Percentiles rank a stretch among this genome's conserved stretches.
phyloP scores from a whole-genome alignment of 2,329 filamentous ascomycete species.

The Thelonectria blattea region DNA sequence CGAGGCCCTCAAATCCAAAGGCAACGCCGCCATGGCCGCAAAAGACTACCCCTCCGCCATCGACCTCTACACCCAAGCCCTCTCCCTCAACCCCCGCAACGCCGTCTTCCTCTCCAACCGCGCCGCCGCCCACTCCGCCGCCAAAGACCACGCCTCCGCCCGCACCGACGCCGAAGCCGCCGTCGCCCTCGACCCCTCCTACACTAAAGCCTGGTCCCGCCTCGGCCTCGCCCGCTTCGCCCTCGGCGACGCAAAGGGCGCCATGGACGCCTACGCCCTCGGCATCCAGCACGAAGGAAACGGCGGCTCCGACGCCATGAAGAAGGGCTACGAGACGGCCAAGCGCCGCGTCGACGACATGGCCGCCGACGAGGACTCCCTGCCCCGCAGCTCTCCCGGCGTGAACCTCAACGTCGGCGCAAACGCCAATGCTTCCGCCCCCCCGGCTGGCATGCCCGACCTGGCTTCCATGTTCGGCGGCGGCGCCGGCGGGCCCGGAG shows the following conservation, averaged over 20 bases:
- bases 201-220: slow-evolving; percentile 97
- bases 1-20: slow-evolving; percentile 85
- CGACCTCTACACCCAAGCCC: slow-evolving; percentile 85
- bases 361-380: slow-evolving; percentile 52
- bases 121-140: slow-evolving; percentile 88
- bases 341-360: slow-evolving; percentile 86
- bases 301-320: slow-evolving; percentile 96
- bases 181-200: slow-evolving; percentile 84
- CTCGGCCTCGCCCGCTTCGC: slow-evolving; percentile 91
- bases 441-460: slow-evolving; percentile 67
- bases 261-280: slow-evolving; percentile 92
- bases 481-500: slow-evolving; percentile 61
- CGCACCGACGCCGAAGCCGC: slow-evolving; percentile 89
- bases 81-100: slow-evolving; percentile 81
- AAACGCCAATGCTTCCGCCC: slow-evolving; percentile 45
- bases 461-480: slow-evolving; percentile 78
- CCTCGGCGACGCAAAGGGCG: slow-evolving; percentile 85
- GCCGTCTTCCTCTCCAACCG: slow-evolving; percentile 98
- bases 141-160: slow-evolving; percentile 82
- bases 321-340: slow-evolving; percentile 93
- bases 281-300: slow-evolving; percentile 94
- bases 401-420: slow-evolving; percentile 59
- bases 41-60: slow-evolving; percentile 89
- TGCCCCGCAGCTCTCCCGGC: slow-evolving; percentile 56
- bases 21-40: slow-evolving; percentile 92